Percentiles rank a stretch among this genome's conserved stretches.
These are phyloP conservation scores for Volutella citrinella DNA, from an alignment of 2,329 filamentous ascomycete genomes.

Conservation along the genomic window DNA sequence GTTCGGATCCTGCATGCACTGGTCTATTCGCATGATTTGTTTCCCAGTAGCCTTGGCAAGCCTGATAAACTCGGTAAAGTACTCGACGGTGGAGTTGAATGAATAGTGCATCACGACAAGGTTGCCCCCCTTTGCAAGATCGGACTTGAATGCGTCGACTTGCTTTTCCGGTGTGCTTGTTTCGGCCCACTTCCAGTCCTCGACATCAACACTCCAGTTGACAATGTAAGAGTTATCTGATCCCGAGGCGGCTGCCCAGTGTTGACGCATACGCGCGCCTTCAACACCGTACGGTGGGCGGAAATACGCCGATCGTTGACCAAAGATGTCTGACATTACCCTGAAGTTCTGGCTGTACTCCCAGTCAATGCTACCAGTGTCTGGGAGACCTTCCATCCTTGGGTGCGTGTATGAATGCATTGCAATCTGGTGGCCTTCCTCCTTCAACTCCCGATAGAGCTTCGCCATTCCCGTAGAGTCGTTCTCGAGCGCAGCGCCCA, in stretches of 20 bases:
- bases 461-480: constrained; percentile 56
- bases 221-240: constrained; percentile 56
- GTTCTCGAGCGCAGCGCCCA: constrained; percentile 61
- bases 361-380: constrained; percentile 55
- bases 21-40: constrained; percentile 63
- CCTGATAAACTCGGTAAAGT: constrained; percentile 62
- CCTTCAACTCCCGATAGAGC: constrained; percentile 62
- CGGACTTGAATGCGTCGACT: constrained; percentile 61
- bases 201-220: constrained; percentile 68
- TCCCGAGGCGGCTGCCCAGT: constrained; percentile 50
- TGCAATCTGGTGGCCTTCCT: constrained; percentile 64
- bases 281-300: constrained; percentile 67
- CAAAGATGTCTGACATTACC: constrained; percentile 40
- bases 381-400: constrained; percentile 58
- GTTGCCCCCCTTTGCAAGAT: constrained; percentile 59
- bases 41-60: constrained; percentile 63
- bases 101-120: constrained; percentile 70
- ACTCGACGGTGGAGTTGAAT: constrained; percentile 60
- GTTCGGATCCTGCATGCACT: constrained; percentile 62
- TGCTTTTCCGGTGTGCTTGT: constrained; percentile 63
- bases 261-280: constrained; percentile 63
- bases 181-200: constrained; percentile 68
- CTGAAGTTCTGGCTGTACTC: constrained; percentile 57
- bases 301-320: constrained; percentile 51
- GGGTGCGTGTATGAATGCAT: constrained; percentile 68